A percentile compares a stretch with the other conserved stretches of the same genome.
Evolutionary conservation across 2,329 filamentous ascomycete species (phyloP).

Genomic region (Fusarium sp.): DNA sequence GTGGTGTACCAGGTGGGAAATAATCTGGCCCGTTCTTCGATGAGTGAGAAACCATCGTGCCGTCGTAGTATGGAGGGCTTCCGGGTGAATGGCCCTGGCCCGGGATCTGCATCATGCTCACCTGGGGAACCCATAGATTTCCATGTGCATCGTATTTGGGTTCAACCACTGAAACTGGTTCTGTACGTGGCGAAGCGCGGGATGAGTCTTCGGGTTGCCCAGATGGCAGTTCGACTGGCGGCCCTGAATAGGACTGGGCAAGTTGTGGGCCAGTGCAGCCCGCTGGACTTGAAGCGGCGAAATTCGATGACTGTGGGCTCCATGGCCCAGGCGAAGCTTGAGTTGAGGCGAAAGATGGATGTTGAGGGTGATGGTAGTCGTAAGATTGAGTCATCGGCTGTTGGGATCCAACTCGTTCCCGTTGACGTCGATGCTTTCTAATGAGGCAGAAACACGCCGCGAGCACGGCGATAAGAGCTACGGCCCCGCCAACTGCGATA

Average conservation of each 20-base stretch:
- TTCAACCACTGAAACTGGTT: conserved; percentile 27
- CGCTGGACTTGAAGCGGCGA: conserved; percentile 35
- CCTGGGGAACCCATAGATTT: conserved; percentile 52
- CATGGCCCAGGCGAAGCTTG: conserved; percentile 43
- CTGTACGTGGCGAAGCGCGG: conserved; percentile 32
- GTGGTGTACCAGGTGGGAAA: conserved; percentile 37
- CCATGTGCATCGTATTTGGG: conserved; percentile 51
- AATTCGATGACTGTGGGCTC: conserved; percentile 45
- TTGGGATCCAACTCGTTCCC: conserved; percentile 33
- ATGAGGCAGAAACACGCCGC: conserved; percentile 50
- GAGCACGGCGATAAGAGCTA: conserved; percentile 47
- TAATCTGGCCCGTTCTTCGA: conserved; percentile 38
- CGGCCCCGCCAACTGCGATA: conserved; percentile 56
- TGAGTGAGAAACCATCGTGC: conserved; percentile 24
- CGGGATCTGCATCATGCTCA: conserved; percentile 49
- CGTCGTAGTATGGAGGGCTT: conserved; percentile 37
- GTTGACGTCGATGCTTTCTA: conserved; percentile 42
- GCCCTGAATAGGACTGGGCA: conserved; percentile 38
- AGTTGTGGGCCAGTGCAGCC: conserved; percentile 34
- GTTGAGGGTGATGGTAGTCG: conserved; percentile 41
- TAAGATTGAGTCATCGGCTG: conserved; percentile 45
- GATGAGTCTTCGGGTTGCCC: conserved; percentile 23
- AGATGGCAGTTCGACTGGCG: conserved; percentile 49
- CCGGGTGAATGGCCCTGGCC: conserved; percentile 37
- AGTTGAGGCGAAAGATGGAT: conserved; percentile 38